Evolutionary conservation across 768 basidiomycete species (phyloP).

Genomic region (Austroboletus eburneus): DNA sequence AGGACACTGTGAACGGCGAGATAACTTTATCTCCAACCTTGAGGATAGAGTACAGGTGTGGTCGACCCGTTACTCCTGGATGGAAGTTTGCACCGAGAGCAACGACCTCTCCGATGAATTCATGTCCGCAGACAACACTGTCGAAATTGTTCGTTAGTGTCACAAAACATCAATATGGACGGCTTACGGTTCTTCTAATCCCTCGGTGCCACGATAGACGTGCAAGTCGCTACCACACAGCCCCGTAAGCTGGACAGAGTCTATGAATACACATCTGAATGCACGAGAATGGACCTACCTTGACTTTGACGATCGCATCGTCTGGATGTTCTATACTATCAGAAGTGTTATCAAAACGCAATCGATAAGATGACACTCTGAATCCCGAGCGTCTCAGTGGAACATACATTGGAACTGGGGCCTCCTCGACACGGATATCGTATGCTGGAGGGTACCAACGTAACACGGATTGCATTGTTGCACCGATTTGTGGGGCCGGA

Average conservation of each 20-base stretch:
- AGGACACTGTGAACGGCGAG: slow-evolving; percentile 76
- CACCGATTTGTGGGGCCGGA: neutral
- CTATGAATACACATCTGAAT: neutral
- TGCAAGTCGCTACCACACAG: slow-evolving; percentile 77
- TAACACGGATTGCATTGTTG: slow-evolving; percentile 31
- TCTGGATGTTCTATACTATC: slow-evolving; percentile 65
- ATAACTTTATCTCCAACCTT: slow-evolving; percentile 74
- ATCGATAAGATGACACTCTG: too few species aligned
- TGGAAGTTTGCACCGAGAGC: slow-evolving; percentile 60
- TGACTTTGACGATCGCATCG: slow-evolving; percentile 75
- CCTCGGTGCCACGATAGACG: slow-evolving; percentile 62
- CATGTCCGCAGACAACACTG: slow-evolving; percentile 70
- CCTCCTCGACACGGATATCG: slow-evolving; percentile 64
- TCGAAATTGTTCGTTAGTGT: neutral
- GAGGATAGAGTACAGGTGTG: slow-evolving; percentile 58
- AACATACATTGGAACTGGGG: slow-evolving; percentile 54
- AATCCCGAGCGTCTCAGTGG: too few species aligned
- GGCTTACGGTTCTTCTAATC: slow-evolving; percentile 49
- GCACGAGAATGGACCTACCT: slow-evolving; percentile 36
- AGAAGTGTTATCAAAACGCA: neutral
- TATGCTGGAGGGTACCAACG: slow-evolving; percentile 66
- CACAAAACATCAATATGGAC: neutral
- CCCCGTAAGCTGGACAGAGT: slow-evolving; percentile 48
- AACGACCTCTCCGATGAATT: slow-evolving; percentile 71
- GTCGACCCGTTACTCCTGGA: slow-evolving; percentile 42